Conservation (phyloP, 2,329 filamentous ascomycete genomes). For the Aspergillus versicolor region DNA sequence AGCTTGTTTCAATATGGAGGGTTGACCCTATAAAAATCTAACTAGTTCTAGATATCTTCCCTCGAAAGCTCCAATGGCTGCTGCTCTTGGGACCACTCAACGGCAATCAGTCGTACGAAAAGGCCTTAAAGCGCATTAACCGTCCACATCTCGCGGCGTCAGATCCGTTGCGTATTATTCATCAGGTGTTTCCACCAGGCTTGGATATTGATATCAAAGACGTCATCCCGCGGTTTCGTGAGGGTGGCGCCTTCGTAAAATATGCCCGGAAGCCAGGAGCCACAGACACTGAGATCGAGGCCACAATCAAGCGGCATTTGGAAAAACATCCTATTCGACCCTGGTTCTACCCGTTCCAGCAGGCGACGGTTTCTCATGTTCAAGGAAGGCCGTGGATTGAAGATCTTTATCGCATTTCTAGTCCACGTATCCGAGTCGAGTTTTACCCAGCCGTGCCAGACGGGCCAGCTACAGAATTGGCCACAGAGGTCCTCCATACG, state of each 20-base stretch:
- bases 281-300: conserved; percentile 57
- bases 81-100: conserved; percentile 54
- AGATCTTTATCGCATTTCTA: conserved; percentile 82
- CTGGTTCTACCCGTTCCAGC: conserved; percentile 82
- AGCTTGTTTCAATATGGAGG: conserved; percentile 26
- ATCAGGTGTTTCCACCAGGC: conserved; percentile 62
- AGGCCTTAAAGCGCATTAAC: conserved; percentile 53
- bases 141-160: conserved; percentile 53
- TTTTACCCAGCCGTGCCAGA: conserved; percentile 75
- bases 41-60: conserved; percentile 69
- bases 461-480: conserved; percentile 71
- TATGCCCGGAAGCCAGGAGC: conserved; percentile 59
- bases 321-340: conserved; percentile 72
- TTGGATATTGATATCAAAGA: conserved; percentile 71
- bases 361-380: conserved; percentile 71
- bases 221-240: conserved; percentile 79
- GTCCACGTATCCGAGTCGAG: conserved; percentile 73
- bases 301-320: conserved; percentile 62
- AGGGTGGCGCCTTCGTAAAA: conserved; percentile 92
- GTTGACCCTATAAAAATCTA: not conserved
- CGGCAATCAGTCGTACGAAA: conserved; percentile 46
- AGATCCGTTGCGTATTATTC: conserved; percentile 56
- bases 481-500: conserved; percentile 81
- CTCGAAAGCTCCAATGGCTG: conserved; percentile 69
- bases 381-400: conserved; percentile 89